phyloP scores from a whole-genome alignment of 768 basidiomycete species.

The Xerocomellus amylosporus region DNA sequence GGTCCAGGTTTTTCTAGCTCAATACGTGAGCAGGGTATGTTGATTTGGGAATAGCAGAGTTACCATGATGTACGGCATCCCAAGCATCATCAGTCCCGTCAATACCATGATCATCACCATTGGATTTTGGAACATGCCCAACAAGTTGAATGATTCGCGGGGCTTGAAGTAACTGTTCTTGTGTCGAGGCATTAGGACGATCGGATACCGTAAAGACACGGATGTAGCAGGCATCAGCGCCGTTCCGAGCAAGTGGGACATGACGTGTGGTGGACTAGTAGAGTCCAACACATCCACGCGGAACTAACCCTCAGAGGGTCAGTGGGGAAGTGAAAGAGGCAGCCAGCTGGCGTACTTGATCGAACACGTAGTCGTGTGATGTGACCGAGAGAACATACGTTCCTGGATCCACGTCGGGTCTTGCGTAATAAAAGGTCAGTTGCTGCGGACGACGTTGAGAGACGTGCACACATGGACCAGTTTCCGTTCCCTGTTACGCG shows the following conservation, averaged over 20 bases:
- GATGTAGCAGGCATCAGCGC: constrained; percentile 58
- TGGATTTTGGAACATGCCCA: constrained; percentile 77
- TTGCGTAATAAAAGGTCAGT: constrained; percentile 29
- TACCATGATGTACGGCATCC: constrained; percentile 77
- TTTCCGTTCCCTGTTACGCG: constrained; percentile 55
- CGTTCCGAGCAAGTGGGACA: constrained; percentile 66
- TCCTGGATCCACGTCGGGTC: constrained; percentile 66
- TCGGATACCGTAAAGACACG: constrained; percentile 58
- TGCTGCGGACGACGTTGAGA: background rate
- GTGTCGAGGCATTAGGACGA: constrained; percentile 52
- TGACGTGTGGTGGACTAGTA: constrained; percentile 46
- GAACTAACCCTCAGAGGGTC: constrained; percentile 40
- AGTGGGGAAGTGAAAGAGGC: background rate
- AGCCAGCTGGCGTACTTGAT: constrained; percentile 48
- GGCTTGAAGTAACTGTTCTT: constrained; percentile 66
- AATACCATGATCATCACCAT: constrained; percentile 80
- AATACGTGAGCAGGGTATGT: constrained; percentile 7
- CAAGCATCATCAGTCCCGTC: constrained; percentile 64
- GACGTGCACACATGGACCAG: constrained; percentile 60
- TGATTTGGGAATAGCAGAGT: constrained; percentile 1
- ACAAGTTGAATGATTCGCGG: constrained; percentile 66
- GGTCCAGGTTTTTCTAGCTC: constrained; percentile 71
- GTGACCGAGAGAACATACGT: constrained; percentile 67
- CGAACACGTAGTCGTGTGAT: constrained; percentile 66
- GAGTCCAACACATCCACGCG: constrained; percentile 61